Base-by-base conservation (phyloP, 495 filamentous ascomycete species). In the Hyaloscypha finlandica region DNA sequence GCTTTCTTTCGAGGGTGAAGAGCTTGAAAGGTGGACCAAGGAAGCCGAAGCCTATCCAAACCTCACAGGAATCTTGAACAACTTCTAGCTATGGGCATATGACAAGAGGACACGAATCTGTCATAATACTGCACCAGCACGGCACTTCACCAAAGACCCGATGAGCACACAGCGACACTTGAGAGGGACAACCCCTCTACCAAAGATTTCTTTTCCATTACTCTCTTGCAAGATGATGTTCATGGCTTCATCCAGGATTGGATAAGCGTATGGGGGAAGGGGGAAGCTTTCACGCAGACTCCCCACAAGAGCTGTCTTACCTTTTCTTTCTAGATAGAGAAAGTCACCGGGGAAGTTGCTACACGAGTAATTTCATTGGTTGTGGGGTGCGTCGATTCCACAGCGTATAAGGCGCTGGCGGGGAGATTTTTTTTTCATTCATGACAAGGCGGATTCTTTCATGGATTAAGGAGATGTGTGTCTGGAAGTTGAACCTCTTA, bases 1-100 rank as follows among this genome's bases (percentile, higher is more conserved):
- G 93, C 3, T 91, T 97, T 69, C 76, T 97, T 65, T 93, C 86
- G 68, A 85, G 94, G 48, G 93, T 97, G 77, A 95, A 91, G 86
- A 93, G 90, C 77, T 79, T 97, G 77, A 92, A 93, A 80, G 89
- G 89, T 4, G 79, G 79, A 42, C 66, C 73, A 8, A 66, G 75
- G 59, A 73, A 76, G 60, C 61, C 73, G 42, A 68, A 42, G 54
- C 16, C 32, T 12, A 20, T 32, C n/a, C 59, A 29, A 42, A 35
- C 51, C 16, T 52, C 32, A 11, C 4, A n/a, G n/a, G 51, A 64
- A 6, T 64, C 61, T 39, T 64, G 61, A 64, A 6, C 22, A 56
- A 11, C 8, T 56, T 56, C 4, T 9, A 56, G 29, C 6, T 5
- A 56, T 56, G 53, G 11, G 29, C 42, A 48, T 16, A 48, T 6